phyloP scores from a whole-genome alignment of 441 rosid genomes.

The Manihot esculenta region DNA sequence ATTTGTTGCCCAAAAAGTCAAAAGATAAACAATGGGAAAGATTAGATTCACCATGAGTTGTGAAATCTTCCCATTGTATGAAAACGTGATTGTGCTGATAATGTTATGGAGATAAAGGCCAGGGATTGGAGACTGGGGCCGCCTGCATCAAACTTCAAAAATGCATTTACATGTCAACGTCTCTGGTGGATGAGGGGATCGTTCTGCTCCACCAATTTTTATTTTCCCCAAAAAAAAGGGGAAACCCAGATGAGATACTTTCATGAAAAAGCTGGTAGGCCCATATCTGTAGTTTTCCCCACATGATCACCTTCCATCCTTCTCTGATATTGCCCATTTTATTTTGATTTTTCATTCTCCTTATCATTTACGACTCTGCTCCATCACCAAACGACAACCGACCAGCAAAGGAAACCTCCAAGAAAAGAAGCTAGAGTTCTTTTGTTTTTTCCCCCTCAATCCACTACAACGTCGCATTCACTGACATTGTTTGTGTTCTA shows the following conservation, averaged over 20 bases:
- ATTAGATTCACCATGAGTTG: background rate
- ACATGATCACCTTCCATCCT: background rate
- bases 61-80: background rate
- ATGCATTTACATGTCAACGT: background rate
- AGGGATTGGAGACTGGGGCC: background rate
- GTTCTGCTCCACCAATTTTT: background rate
- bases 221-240: background rate
- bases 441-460: background rate
- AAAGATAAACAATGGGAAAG: background rate
- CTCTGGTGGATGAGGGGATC: background rate
- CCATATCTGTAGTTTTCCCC: background rate
- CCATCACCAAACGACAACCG: background rate
- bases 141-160: background rate
- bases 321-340: background rate
- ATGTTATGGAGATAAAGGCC: background rate
- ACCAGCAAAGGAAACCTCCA: background rate
- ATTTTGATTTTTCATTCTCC: background rate
- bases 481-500: background rate
- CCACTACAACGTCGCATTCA: background rate
- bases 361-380: background rate
- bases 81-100: background rate
- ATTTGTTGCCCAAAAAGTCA: too few species aligned
- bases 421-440: background rate
- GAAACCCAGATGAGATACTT: background rate
- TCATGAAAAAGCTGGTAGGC: background rate